Evolutionary conservation across 352 stramenopile species (phyloP).

Genomic region (Pythium volutum): DNA sequence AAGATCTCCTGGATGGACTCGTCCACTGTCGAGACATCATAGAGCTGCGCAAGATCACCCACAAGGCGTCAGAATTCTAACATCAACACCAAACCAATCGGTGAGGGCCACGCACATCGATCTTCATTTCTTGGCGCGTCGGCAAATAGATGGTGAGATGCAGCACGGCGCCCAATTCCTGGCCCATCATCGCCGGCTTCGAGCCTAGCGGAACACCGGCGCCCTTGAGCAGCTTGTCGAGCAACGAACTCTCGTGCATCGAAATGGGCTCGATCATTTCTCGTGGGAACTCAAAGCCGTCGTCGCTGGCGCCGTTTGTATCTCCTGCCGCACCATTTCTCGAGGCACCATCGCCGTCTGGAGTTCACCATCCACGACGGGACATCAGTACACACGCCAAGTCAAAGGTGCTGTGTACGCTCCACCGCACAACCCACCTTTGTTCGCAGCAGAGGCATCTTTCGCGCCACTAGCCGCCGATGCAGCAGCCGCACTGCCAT

Average conservation of each 20-base stretch:
- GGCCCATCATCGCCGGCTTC: constrained; percentile 56
- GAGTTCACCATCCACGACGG: not conserved
- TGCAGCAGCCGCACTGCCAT: not conserved
- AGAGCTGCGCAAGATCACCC: constrained; percentile 43
- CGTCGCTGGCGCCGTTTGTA: constrained; percentile 16
- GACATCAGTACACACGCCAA: not conserved
- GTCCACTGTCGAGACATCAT: constrained; percentile 84
- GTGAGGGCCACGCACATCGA: constrained; percentile 33
- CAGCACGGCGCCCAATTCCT: constrained; percentile 58
- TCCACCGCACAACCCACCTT: constrained; percentile 1
- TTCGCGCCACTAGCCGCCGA: constrained; percentile 6
- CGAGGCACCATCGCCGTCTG: constrained; percentile 6
- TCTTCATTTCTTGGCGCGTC: constrained; percentile 83
- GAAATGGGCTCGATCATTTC: constrained; percentile 64
- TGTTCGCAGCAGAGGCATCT: not conserved
- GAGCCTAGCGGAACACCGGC: constrained; percentile 41
- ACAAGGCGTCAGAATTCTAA: not conserved
- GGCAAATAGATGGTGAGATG: constrained; percentile 86
- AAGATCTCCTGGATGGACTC: constrained; percentile 86
- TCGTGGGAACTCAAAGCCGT: constrained; percentile 67
- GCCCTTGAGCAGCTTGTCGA: constrained; percentile 78
- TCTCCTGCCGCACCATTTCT: not conserved
- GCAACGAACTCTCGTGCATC: constrained; percentile 62
- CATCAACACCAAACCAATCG: not conserved
- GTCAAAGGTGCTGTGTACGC: not conserved